Evolutionary conservation across 2,329 filamentous ascomycete genomes (phyloP), one percentile per base, ranked within the genome.

Genomic region (Didymella sp.): DNA sequence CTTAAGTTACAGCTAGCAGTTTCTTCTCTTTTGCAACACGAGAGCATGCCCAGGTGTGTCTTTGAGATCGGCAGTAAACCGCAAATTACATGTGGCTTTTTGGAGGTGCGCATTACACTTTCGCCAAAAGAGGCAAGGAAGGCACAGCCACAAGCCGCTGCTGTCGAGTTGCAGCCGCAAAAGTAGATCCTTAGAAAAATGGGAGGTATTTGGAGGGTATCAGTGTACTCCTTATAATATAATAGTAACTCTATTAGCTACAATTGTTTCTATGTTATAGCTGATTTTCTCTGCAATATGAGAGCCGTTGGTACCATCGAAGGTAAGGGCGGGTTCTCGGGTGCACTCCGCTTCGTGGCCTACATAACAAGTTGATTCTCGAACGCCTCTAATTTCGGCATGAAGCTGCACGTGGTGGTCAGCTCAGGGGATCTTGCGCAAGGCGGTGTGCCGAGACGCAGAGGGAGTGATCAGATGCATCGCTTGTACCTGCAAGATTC

Each of bases 321-420:
- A n/a, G 45, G 52, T 37, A 54, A 58, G 50, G 44, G 46, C 47
- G 38, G 44, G 53, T 38, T 41, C 45, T 44, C 59, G 56, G 59
- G 56, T 56, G 43, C 49, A 51, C 58, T 55, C 55, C 63, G 53
- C 59, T 58, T 57, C 66, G 66, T 69, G 69, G 69, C 65, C 49
- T 52, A n/a, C n/a, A n/a, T n/a, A 60, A 62, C 62, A 59, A 70
- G 50, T 67, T 64, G 65, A 63, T 64, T 64, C 59, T 65, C 55
- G 57, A 64, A 62, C 59, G 59, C 64, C 58, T 50, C 58, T 63
- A 62, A 69, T 70, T 67, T 68, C 66, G 59, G 59, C 54, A 54
- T 44, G 45, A 44, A 44, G 60, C 60, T 62, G 71, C 72, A 71
- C 72, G 71, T 72, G 71, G 70, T 61, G 52, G n/a, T 49, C 35